Evolutionary conservation across 768 basidiomycete genomes (phyloP).

Genomic region (Phaeotremella skinneri): DNA sequence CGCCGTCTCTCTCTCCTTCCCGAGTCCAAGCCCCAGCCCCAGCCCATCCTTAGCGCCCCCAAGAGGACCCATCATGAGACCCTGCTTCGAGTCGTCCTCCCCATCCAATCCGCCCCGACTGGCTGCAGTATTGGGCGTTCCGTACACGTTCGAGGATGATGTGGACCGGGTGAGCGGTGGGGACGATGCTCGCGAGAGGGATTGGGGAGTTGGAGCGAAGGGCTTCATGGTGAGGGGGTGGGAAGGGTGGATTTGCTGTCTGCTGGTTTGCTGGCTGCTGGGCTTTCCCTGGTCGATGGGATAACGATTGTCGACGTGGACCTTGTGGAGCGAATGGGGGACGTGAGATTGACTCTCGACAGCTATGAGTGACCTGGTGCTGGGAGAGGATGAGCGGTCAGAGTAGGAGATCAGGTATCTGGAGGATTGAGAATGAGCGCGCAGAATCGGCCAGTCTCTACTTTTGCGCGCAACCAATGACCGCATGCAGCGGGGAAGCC

Average conservation of each 20-base stretch:
- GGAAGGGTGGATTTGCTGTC: not conserved
- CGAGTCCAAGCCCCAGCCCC: not conserved
- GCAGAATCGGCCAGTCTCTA: too few relatives aligned
- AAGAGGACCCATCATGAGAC: constrained; percentile 16
- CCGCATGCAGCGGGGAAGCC: too few relatives aligned
- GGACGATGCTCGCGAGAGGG: not conserved
- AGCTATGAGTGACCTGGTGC: too few relatives aligned
- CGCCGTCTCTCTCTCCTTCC: constrained; percentile 4
- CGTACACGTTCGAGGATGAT: constrained; percentile 1
- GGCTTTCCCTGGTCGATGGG: too few relatives aligned
- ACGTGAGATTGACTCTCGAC: too few relatives aligned
- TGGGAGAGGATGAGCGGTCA: too few relatives aligned
- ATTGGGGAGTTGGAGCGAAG: constrained; percentile 2
- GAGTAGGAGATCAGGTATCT: too few relatives aligned
- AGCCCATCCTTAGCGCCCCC: constrained; percentile 16
- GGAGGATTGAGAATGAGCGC: too few relatives aligned
- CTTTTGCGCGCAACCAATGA: too few relatives aligned
- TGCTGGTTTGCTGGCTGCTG: too few relatives aligned
- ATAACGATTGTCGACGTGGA: too few relatives aligned
- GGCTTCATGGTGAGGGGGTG: not conserved
- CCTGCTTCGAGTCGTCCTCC: constrained; percentile 20
- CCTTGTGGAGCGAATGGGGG: too few relatives aligned
- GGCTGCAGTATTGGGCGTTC: not conserved
- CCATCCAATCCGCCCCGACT: not conserved
- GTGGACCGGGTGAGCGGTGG: not conserved